Conservation (phyloP, 164 flowering plant genomes). For the Umbellularia californica region DNA sequence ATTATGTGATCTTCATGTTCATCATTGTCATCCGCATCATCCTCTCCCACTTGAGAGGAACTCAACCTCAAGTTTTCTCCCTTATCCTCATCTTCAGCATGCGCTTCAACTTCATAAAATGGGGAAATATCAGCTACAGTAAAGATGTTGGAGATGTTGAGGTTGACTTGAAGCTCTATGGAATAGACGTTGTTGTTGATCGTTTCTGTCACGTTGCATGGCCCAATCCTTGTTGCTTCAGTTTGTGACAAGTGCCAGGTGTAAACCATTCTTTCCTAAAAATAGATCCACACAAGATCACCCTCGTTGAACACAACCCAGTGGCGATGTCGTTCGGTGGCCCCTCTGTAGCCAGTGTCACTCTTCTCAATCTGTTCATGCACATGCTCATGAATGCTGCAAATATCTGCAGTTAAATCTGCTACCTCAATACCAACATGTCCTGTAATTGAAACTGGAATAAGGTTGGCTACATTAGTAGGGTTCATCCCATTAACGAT, state of each 20-base stretch:
- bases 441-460: not conserved
- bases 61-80: not conserved
- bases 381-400: not conserved
- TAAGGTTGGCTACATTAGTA: not conserved
- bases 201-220: not conserved
- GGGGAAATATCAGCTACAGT: too few relatives aligned
- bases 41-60: not conserved
- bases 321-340: not conserved
- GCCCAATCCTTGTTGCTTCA: constrained; percentile 1
- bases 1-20: too few relatives aligned
- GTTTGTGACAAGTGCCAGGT: not conserved
- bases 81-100: too few relatives aligned
- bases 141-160: too few relatives aligned
- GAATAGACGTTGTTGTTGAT: not conserved
- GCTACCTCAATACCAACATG: not conserved
- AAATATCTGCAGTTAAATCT: not conserved
- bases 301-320: not conserved
- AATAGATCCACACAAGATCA: not conserved
- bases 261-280: not conserved
- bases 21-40: not conserved
- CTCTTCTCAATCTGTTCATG: not conserved
- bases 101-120: too few relatives aligned
- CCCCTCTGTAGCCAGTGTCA: not conserved
- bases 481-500: not conserved
- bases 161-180: too few relatives aligned